phyloP scores from a whole-genome alignment of 1,284 basidiomycete genomes.

The Apiotrichum domesticum region DNA sequence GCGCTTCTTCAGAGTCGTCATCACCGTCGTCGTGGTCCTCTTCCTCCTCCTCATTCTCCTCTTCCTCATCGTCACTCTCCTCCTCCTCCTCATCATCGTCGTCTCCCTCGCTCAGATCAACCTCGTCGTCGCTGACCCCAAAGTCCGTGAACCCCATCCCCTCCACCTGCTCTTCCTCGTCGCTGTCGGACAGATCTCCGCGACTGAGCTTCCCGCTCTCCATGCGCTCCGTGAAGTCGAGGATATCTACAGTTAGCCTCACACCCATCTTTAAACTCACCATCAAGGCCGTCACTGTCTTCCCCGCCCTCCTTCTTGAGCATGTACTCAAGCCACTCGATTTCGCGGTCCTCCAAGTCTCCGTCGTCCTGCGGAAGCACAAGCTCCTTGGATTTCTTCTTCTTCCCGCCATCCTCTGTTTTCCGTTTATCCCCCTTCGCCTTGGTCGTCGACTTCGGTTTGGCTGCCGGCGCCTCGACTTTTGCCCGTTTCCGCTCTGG shows the following conservation, averaged over 20 bases:
- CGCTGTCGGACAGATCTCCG: slow-evolving; percentile 6
- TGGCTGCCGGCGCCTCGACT: slow-evolving; percentile 7
- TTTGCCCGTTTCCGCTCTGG: slow-evolving; percentile 11
- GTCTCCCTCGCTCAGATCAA: slow-evolving; percentile 6
- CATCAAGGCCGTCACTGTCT: slow-evolving; percentile 54
- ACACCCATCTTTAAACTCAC: slow-evolving; percentile 45
- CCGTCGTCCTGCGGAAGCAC: slow-evolving; percentile 29
- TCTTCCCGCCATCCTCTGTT: slow-evolving; percentile 8
- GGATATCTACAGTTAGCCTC: slow-evolving; percentile 49
- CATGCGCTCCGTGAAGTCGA: slow-evolving; percentile 40
- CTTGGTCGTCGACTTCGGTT: slow-evolving; percentile 16
- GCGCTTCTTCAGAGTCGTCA: slow-evolving; percentile 11
- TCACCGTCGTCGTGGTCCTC: slow-evolving; percentile 10
- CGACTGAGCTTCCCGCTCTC: slow-evolving; percentile 28
- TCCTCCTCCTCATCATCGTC: slow-evolving; percentile 3
- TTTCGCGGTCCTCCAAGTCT: slow-evolving; percentile 67
- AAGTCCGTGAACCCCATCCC: slow-evolving; percentile 6
- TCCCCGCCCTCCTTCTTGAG: slow-evolving; percentile 51
- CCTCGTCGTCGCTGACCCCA: slow-evolving; percentile 8
- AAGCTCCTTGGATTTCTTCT: slow-evolving; percentile 27
- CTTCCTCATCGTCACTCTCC: not conserved
- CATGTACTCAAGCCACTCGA: slow-evolving; percentile 66
- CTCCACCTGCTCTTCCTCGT: not conserved
- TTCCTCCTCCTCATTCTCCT: slow-evolving; percentile 8
- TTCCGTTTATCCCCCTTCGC: slow-evolving; percentile 9